Evolutionary conservation across 2,329 filamentous ascomycete species (phyloP).

Genomic region (Zymoseptoria passerinii): DNA sequence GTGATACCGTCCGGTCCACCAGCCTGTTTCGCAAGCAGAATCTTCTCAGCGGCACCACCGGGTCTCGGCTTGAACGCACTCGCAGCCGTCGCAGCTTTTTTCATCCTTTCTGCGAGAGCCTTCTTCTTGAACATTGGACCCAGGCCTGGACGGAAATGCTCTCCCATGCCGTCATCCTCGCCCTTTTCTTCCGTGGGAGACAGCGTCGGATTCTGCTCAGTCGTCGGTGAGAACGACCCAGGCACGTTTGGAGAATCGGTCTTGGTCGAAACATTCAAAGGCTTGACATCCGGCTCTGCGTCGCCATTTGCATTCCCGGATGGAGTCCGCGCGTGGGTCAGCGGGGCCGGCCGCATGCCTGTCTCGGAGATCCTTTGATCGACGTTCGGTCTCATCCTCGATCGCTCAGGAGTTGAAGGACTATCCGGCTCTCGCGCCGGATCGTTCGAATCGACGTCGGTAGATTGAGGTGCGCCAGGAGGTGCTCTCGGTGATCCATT

Average conservation of each 20-base stretch:
- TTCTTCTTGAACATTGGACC: slow-evolving; percentile 87
- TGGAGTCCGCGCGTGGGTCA: slow-evolving; percentile 13
- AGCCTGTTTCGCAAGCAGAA: slow-evolving; percentile 48
- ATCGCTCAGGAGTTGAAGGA: slow-evolving; percentile 20
- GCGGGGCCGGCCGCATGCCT: slow-evolving; percentile 25
- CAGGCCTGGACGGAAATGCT: slow-evolving; percentile 61
- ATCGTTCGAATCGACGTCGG: slow-evolving; percentile 18
- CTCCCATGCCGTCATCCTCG: slow-evolving; percentile 18
- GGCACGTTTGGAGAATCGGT: slow-evolving; percentile 13
- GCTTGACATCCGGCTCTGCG: slow-evolving; percentile 12
- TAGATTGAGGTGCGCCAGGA: slow-evolving; percentile 1
- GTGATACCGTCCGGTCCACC: slow-evolving; percentile 79
- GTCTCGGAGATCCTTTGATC: slow-evolving; percentile 11
- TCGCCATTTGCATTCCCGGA: slow-evolving; percentile 8
- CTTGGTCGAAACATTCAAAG: slow-evolving; percentile 12
- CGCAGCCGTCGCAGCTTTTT: slow-evolving; percentile 69
- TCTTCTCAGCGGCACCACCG: slow-evolving; percentile 74
- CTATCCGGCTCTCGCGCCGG: slow-evolving; percentile 13
- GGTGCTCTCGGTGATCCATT: slow-evolving; percentile 11
- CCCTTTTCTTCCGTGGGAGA: slow-evolving; percentile 16
- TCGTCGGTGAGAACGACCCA: slow-evolving; percentile 5
- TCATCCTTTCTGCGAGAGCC: slow-evolving; percentile 61
- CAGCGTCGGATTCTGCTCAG: slow-evolving; percentile 6
- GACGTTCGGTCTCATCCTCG: slow-evolving; percentile 15
- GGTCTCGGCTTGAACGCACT: slow-evolving; percentile 73